These are phyloP conservation scores for Paraurostyla sp. DNA, from an alignment of 73 alveolate species.

Conservation along the genomic window DNA sequence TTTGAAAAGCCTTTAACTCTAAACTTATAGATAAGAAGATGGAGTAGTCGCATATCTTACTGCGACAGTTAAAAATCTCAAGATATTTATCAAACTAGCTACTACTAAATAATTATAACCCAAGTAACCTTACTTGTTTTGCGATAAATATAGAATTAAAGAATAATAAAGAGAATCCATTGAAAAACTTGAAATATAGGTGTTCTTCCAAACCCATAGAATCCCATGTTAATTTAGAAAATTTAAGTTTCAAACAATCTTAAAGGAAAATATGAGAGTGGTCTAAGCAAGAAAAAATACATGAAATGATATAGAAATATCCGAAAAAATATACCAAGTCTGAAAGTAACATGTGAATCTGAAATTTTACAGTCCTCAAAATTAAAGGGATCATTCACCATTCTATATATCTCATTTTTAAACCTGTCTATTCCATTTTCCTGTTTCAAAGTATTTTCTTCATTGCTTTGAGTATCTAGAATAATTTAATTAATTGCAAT, in stretches of 20 bases:
- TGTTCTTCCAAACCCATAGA: background rate
- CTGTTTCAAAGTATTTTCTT: no score
- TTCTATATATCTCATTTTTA: no score
- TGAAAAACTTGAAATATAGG: background rate
- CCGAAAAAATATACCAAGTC: background rate
- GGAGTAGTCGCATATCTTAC: conserved; percentile 30
- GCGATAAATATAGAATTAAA: background rate
- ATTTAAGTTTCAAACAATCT: conserved; percentile 4
- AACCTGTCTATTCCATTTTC: no score
- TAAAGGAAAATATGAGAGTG: background rate
- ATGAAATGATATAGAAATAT: conserved; percentile 7
- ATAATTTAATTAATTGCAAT: no score
- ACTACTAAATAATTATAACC: background rate
- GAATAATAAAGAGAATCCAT: conserved; percentile 7
- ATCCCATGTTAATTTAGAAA: background rate
- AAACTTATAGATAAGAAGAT: background rate
- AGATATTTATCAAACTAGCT: background rate
- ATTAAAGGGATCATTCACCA: conserved; percentile 17
- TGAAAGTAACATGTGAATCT: background rate
- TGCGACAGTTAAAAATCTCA: conserved; percentile 6
- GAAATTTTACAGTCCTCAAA: background rate
- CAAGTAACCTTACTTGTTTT: background rate
- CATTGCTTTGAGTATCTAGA: no score
- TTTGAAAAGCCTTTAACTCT: background rate
- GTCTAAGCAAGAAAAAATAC: background rate